Evolutionary conservation across 768 basidiomycete species (phyloP).

Genomic region (Gymnopilus junonius): DNA sequence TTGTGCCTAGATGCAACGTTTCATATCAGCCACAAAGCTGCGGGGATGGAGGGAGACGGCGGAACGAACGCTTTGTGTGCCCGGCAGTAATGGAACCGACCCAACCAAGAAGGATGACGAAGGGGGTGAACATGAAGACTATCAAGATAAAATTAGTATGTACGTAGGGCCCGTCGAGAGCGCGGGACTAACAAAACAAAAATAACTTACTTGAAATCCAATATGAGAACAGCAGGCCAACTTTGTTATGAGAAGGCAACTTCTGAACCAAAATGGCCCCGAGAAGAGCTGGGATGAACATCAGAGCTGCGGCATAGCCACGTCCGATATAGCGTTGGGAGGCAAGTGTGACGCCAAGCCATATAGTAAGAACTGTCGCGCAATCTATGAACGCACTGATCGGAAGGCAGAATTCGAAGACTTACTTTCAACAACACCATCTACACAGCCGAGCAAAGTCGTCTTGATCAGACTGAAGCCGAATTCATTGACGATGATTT

Average conservation of each 20-base stretch:
- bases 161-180: background rate
- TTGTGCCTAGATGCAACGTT: conserved; percentile 51
- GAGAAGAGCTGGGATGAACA: conserved; percentile 71
- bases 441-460: conserved; percentile 76
- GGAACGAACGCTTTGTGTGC: conserved; percentile 69
- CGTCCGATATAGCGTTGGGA: conserved; percentile 64
- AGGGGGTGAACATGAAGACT: conserved; percentile 71
- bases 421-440: conserved; percentile 74
- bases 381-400: background rate
- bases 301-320: conserved; percentile 65
- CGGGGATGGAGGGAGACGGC: background rate
- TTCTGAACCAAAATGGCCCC: conserved; percentile 72
- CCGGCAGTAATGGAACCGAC: conserved; percentile 66
- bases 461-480: conserved; percentile 70
- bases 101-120: conserved; percentile 75
- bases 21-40: background rate
- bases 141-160: conserved; percentile 1
- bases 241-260: conserved; percentile 63
- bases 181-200: background rate
- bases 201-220: conserved; percentile 67
- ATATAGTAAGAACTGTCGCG: conserved; percentile 46
- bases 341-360: conserved; percentile 52
- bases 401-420: conserved; percentile 3
- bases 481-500: conserved; percentile 72
- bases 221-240: conserved; percentile 76